phyloP scores from a whole-genome alignment of 129 eudicot genomes.

The Saussurea involucrata region DNA sequence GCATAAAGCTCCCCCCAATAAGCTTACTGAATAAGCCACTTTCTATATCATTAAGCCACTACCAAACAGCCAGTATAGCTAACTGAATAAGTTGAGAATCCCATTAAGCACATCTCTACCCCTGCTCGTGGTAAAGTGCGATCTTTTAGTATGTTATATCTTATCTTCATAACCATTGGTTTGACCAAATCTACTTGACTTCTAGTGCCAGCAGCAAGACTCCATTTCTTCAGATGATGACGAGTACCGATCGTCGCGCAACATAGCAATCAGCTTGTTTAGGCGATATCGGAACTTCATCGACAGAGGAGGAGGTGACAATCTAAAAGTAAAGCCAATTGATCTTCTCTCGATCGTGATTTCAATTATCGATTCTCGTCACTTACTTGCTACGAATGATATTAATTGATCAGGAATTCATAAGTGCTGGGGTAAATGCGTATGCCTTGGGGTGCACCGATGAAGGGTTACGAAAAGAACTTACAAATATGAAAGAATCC shows the following conservation, averaged over 20 bases:
- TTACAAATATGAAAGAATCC: conserved; percentile 69
- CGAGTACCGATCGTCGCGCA: conserved; percentile 91
- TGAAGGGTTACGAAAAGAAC: conserved; percentile 83
- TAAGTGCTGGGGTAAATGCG: conserved; percentile 92
- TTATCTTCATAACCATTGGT: not conserved
- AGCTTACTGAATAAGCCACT: too few species aligned
- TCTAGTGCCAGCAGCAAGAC: conserved; percentile 71
- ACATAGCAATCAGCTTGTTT: conserved; percentile 85
- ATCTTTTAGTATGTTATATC: not conserved
- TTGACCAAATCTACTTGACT: not conserved
- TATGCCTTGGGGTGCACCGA: conserved; percentile 90
- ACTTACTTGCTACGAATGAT: conserved; percentile 9
- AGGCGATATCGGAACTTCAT: conserved; percentile 72
- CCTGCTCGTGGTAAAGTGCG: not conserved
- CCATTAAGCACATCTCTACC: too few species aligned
- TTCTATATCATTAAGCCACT: too few species aligned
- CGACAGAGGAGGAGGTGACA: conserved; percentile 94
- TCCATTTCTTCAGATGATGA: conserved; percentile 68
- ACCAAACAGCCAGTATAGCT: too few species aligned
- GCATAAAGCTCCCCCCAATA: too few species aligned
- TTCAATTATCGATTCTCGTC: not conserved
- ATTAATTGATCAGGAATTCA: conserved; percentile 65
- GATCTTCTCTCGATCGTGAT: conserved; percentile 10
- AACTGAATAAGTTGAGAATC: too few species aligned
- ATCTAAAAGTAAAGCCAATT: conserved; percentile 57